Conservation (phyloP, 306 rosid species). For the Mimosa pudica region DNA sequence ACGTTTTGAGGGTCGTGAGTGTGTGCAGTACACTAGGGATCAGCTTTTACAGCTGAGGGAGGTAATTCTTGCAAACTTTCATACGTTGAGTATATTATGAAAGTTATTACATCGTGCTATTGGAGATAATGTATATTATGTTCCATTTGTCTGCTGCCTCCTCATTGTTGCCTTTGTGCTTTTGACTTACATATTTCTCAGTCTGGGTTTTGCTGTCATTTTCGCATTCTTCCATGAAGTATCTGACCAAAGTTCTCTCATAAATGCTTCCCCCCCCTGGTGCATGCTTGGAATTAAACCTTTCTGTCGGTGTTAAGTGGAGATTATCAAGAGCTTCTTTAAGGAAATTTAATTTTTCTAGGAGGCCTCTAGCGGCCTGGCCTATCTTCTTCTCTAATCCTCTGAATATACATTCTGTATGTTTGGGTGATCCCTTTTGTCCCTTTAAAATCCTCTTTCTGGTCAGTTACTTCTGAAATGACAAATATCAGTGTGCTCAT, state of each 20-base stretch:
- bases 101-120: not conserved
- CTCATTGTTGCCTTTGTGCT: not conserved
- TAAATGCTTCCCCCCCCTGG: not conserved
- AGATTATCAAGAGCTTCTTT: not conserved
- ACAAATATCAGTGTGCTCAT: not conserved
- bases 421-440: not conserved
- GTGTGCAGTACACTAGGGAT: conserved; percentile 71
- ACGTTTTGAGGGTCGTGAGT: conserved; percentile 85
- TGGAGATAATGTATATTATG: not conserved
- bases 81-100: conserved; percentile 4
- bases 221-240: not conserved
- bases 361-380: not conserved
- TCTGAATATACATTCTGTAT: not conserved
- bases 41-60: conserved; percentile 72
- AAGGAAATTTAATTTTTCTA: conserved; percentile 5
- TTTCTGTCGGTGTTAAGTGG: conserved; percentile 2
- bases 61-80: conserved; percentile 49
- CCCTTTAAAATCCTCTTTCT: not conserved
- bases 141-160: conserved; percentile 9
- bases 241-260: not conserved
- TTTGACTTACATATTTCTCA: not conserved
- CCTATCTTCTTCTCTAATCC: not conserved
- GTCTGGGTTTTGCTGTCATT: not conserved
- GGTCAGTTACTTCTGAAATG: not conserved
- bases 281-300: not conserved